Percentiles rank a stretch among this genome's conserved stretches.
These are phyloP conservation scores for Dactylis glomerata DNA, from an alignment of 176 grass and related monocot genomes.

Conservation along the genomic window DNA sequence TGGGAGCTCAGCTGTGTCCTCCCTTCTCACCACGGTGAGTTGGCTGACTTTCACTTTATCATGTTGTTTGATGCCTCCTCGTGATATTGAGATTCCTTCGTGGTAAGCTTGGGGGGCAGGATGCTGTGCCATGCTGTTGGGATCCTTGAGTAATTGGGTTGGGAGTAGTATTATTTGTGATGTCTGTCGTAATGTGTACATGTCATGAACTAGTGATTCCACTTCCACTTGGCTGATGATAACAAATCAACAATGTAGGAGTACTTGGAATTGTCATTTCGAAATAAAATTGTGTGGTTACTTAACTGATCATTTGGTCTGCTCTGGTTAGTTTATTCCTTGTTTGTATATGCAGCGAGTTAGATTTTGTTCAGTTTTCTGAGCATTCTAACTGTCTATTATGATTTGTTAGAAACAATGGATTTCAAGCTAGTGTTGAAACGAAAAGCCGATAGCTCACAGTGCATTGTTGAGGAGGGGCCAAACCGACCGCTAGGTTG, in stretches of 20 bases:
- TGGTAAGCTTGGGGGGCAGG: background rate
- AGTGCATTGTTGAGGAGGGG: conserved; percentile 81
- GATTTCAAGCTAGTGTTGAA: conserved; percentile 91
- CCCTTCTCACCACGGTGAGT: conserved; percentile 64
- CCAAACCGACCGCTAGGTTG: conserved; percentile 49
- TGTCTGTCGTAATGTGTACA: background rate
- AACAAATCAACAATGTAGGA: background rate
- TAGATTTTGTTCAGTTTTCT: background rate
- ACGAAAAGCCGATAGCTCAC: conserved; percentile 38
- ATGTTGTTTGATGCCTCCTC: background rate
- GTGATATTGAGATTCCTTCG: background rate
- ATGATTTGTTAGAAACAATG: conserved; percentile 50
- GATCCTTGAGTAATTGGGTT: background rate
- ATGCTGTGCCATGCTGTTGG: background rate
- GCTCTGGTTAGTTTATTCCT: background rate
- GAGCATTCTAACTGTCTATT: conserved; percentile 15
- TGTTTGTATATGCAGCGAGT: background rate
- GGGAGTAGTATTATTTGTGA: background rate
- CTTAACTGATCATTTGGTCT: background rate
- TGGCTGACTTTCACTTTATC: conserved; percentile 5
- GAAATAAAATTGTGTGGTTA: background rate
- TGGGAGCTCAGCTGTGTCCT: conserved; percentile 94
- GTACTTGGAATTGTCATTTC: background rate
- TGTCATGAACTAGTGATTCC: background rate
- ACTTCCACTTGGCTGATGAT: background rate